Base-by-base conservation (phyloP, 2,329 filamentous ascomycete species). In the Colletotrichum higginsianum region DNA sequence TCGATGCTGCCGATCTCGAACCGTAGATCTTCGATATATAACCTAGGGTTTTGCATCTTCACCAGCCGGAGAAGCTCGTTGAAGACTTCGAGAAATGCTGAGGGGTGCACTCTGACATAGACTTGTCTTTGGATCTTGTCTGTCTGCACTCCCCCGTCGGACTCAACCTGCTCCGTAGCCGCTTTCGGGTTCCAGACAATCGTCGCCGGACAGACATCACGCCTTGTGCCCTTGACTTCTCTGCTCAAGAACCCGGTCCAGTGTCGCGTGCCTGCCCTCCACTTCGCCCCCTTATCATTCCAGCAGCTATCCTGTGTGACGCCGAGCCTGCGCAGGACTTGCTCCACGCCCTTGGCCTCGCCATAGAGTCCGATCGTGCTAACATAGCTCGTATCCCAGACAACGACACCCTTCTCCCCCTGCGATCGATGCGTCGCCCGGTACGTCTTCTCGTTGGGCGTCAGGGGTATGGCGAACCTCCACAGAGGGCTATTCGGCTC, bases 341-440 rank as follows among this genome's bases (percentile, higher is more conserved):
- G 87, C 66, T 91, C 85, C 50, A 98, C 83, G 64, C 91, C 91
- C 40, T 84, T 81, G 50, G 89, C 84, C 16, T 85, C 83, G 0
- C 95, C 96, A 75, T 92, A 91, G 4, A 98, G 79, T 16, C 92
- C 88, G 74, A 98, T 92, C 1, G 94, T 98, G 75, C 94, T 93
- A 85, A 96, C 93, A 79, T 98, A 99, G 80, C 95, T 98, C 85
- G 91, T 94, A 82, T 99, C 96, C 95, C 96, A 98, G 1, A 91
- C 91, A 53, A 98, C 86, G 26, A 92, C 92, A 6, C 96, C 95
- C 74, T 92, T 90, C 63, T 92, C 87, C 38, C 91, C 91, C 63
- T 91, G 90, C 26, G 94, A 92, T 74, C 95, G 90, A 84, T 98
- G 95, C 0, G 94, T 96, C 56, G 94, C 90, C 61, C 96, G 87